Evolutionary conservation across 345 rosid genomes (phyloP), one percentile per base, ranked within the genome.

Genomic region (Mangifera indica): DNA sequence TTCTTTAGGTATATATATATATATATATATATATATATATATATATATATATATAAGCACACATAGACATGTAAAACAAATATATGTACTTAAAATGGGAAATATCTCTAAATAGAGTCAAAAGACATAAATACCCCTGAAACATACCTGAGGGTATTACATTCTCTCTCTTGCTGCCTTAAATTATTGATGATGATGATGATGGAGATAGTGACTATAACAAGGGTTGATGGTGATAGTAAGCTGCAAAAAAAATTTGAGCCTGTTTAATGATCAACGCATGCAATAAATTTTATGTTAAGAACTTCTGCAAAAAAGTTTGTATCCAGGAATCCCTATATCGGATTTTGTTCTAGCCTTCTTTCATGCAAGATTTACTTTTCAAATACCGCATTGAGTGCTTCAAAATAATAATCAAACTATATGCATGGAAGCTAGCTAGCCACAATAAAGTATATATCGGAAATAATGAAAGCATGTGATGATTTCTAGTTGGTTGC

Each of bases 171-270:
- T n/a, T n/a, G n/a, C n/a, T n/a, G 66, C 52, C 24, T 60, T 60
- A 24, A 67, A 60, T 65, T 42, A 18, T 46, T 55, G 64, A 56
- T 20, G 44, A 67, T 52, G 32, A 29, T 29, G 68, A 58, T 58
- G 62, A 58, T 46, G 67, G 72, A 74, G 60, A 66, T 32, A 9
- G 46, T 56, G 64, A 37, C 46, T 7, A 44, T 53, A 59, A 29
- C 34, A 46, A 58, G 72, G 54, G 18, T n/a, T 66, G 75, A 48
- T 46, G 74, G 40, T 64, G 79, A 64, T 49, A 58, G 79, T n/a
- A 29, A 64, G 21, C 60, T 32, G 66, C 60, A 64, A 65, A 20
- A 29, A 29, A 1, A 7, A 56, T 46, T 56, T 57, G 37, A 18
- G 20, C 20, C 61, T 32, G 25, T 44, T 40, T 29, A 44, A 26